Evolutionary conservation across 2,329 filamentous ascomycete genomes (phyloP), one percentile per base, ranked within the genome.

Genomic region (Diplodia intermedia): DNA sequence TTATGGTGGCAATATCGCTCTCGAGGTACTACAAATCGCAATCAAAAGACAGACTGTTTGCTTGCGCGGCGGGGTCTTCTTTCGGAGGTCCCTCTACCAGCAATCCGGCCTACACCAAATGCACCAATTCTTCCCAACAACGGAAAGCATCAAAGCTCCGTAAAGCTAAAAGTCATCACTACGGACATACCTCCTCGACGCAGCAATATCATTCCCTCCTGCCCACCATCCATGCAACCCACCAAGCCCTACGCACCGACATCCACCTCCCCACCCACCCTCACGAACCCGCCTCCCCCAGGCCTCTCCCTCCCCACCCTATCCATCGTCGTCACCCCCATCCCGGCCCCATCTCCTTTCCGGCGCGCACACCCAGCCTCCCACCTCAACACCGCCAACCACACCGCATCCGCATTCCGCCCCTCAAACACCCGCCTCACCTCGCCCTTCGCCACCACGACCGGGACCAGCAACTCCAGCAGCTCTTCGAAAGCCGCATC

Each of bases 351-450:
- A 49, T 15, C 36, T 15, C 23, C 49, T 11, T 36, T 33, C 40
- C 36, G 31, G 1, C 31, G 7, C 31, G 7, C 31, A 36, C 9
- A 3, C 8, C 12, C 7, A 29, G 18, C 26, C 43, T 53, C 20
- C 26, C 23, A 60, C 40, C 47, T 26, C 31, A 67, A 6, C 14
- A 67, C 4, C 23, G 66, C 57, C 50, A 94, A 78, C 92, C 92
- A 96, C 4, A 95, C 89, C 1, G 90, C 90, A 81, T 95, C 92
- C 0, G 85, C 82, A 76, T 94, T 93, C 65, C 90, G 80, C 3
- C 76, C 79, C 71, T 91, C 88, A 55, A 95, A 78, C 12, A 86
- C 88, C 40, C 80, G 78, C 57, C 82, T 84, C 12, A 90, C 84
- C 57, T 86, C 81, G 1, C 73, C 66, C 33, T 83, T 78, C 7